Base-by-base conservation (phyloP, 495 filamentous ascomycete species). In the Oleoguttula mirabilis region DNA sequence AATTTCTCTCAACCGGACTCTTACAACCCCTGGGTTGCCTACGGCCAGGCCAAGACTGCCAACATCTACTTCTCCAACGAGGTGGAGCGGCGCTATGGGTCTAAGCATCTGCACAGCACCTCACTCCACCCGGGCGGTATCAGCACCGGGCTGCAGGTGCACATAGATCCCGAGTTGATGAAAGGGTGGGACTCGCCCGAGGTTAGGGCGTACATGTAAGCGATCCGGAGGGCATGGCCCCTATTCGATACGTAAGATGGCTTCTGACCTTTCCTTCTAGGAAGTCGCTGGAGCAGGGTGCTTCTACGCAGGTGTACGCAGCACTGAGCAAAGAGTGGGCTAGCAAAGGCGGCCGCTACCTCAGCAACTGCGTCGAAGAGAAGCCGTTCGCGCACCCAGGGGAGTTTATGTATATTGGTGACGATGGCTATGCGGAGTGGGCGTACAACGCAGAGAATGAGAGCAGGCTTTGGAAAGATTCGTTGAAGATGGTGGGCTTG, bases 391-490 rank as follows among this genome's bases (percentile, higher is more conserved):
- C 16, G 17, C 20, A 48, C 43, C 16, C 21, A n/a, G 33, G 32
- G 21, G 21, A 48, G n/a, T 30, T 21, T n/a, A 36, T 33, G 14
- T 24, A 5, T 28, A 10, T 49, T 3, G 39, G 27, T n/a, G 38
- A 40, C 39, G 56, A 45, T 21, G 60, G 58, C 21, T 65, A 63
- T 50, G 62, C 43, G 7, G 33, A 33, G n/a, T 54, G 60, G 48
- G 56, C 66, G 3, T 71, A 58, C 30, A 55, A 64, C 22, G 38
- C 52, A 14, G 55, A 60, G 30, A 51, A 52, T 7, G 69, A 66
- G 43, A 56, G 56, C 41, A 55, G 57, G 34, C 45, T 71, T 19
- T 72, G 68, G 66, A 59, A 60, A 48, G 61, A 64, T 35, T 60
- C 57, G 10, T 44, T 65, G 56, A 58, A 58, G 47, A 59, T 70